Percentiles rank a stretch among this genome's conserved stretches.
phyloP scores from a whole-genome alignment of 257 asterid genomes.

The Solanum tarijense region DNA sequence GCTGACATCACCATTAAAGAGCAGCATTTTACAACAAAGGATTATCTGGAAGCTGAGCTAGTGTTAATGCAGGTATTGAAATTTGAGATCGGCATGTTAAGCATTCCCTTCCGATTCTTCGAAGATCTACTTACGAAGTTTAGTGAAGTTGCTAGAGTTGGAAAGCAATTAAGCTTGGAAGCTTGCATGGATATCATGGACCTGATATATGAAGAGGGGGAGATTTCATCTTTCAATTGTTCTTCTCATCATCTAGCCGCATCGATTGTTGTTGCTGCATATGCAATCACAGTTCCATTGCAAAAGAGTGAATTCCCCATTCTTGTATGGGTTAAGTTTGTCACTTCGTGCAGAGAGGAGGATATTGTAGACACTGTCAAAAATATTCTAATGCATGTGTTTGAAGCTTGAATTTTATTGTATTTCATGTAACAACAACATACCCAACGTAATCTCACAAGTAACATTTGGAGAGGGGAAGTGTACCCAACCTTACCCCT shows the following conservation, averaged over 20 bases:
- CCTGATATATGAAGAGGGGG: slow-evolving; percentile 69
- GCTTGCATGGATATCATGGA: slow-evolving; percentile 80
- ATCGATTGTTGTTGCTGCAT: slow-evolving; percentile 64
- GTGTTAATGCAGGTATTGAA: slow-evolving; percentile 66
- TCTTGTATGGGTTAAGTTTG: slow-evolving; percentile 77
- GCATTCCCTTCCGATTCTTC: slow-evolving; percentile 26
- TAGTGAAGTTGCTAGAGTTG: slow-evolving; percentile 55
- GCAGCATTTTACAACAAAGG: slow-evolving; percentile 69
- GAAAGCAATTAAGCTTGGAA: slow-evolving; percentile 45
- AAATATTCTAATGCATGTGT: slow-evolving; percentile 23
- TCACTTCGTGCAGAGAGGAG: slow-evolving; percentile 20
- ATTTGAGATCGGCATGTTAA: slow-evolving; percentile 44
- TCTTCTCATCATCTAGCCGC: slow-evolving; percentile 60
- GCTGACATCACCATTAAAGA: slow-evolving; percentile 51
- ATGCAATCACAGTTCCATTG: slow-evolving; percentile 53
- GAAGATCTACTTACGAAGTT: slow-evolving; percentile 50
- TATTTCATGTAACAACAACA: not conserved
- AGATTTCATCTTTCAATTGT: slow-evolving; percentile 35
- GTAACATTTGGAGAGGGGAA: not conserved
- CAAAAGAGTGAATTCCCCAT: slow-evolving; percentile 81
- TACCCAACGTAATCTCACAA: not conserved
- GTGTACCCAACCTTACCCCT: not conserved
- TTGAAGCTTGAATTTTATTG: slow-evolving; percentile 12
- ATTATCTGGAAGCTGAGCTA: slow-evolving; percentile 68
- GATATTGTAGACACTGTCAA: slow-evolving; percentile 21